Conservation (phyloP, 495 filamentous ascomycete species). For the Lasiosphaeria miniovina region DNA sequence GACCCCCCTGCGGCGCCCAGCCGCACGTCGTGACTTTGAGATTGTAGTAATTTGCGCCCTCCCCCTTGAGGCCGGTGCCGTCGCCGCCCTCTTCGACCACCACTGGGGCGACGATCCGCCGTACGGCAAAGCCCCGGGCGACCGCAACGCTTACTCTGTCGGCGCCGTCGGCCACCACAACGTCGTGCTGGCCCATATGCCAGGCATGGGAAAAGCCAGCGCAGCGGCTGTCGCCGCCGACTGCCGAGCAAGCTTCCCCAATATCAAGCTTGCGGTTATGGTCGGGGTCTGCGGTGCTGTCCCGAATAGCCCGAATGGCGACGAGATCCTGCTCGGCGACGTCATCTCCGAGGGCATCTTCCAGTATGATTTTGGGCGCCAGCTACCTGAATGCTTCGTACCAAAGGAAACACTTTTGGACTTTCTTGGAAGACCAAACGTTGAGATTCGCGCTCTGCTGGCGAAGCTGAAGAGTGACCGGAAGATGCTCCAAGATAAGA, state of each 20-base stretch:
- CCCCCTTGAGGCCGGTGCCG: constrained; percentile 29
- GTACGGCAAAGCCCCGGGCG: constrained; percentile 22
- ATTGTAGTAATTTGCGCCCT: constrained; percentile 37
- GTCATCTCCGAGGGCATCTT: constrained; percentile 37
- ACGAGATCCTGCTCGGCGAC: constrained; percentile 21
- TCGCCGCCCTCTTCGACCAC: constrained; percentile 23
- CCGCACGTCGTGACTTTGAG: constrained; percentile 16
- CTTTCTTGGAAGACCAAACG: constrained; percentile 28
- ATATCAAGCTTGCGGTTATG: constrained; percentile 21
- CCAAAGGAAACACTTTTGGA: constrained; percentile 32
- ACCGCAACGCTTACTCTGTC: constrained; percentile 35
- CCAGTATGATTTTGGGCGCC: constrained; percentile 39
- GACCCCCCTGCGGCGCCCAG: background rate
- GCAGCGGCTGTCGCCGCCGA: constrained; percentile 29
- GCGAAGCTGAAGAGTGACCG: constrained; percentile 25
- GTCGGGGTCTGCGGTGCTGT: constrained; percentile 35
- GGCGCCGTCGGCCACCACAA: constrained; percentile 35
- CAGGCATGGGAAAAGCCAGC: constrained; percentile 31
- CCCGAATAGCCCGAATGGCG: constrained; percentile 8
- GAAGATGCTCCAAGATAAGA: constrained; percentile 21
- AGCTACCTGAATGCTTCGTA: constrained; percentile 27
- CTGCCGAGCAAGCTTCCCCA: constrained; percentile 29
- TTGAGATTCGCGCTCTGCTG: constrained; percentile 31
- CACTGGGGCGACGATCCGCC: constrained; percentile 17
- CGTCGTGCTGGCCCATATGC: constrained; percentile 33